Base-by-base conservation (phyloP, 2,329 filamentous ascomycete species). In the Xylariaceae sp. region DNA sequence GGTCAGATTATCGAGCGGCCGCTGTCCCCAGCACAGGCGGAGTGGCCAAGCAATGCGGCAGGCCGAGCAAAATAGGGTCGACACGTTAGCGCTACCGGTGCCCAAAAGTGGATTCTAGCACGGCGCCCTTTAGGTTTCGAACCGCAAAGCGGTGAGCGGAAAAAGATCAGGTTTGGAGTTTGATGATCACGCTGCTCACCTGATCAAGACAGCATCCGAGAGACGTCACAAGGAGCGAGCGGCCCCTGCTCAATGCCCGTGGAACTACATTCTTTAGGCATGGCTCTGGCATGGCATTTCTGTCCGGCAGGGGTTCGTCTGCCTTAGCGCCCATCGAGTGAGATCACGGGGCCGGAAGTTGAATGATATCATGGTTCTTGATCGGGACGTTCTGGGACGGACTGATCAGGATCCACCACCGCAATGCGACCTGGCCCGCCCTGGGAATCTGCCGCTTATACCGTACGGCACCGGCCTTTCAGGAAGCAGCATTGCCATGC, bases 71-170 rank as follows among this genome's bases (percentile, higher is more conserved):
- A 34, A 9, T 3, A 10, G 32, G 10, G 6, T 3, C 3, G 32
- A 34, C 9, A 34, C 41, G 41, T 21, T 43, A 51, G 50, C 51
- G 56, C 50, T 58, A 48, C 53, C 50, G 54, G 50, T 47, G 48
- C 47, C 50, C 44, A 50, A 45, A 40, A 26, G 41, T 43, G 39
- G 51, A 54, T 54, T 54, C 15, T 18, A 29, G 41, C 53, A 56
- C 56, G 39, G 34, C 47, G n/a, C 46, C 53, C 54, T 54, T 59
- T 54, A 51, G 56, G 56, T 54, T 54, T 46, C 53, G 55, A 55
- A 49, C 42, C 51, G 47, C 41, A 40, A 59, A 50, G 54, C 57
- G 57, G 57, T 59, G 57, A 59, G 49, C 32, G 43, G 49, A 13
- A 55, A 51, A 53, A 54, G 51, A 57, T 57, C 55, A 53, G 51